Conservation (phyloP, 2,329 filamentous ascomycete genomes). For the Magnaporthales sp. region DNA sequence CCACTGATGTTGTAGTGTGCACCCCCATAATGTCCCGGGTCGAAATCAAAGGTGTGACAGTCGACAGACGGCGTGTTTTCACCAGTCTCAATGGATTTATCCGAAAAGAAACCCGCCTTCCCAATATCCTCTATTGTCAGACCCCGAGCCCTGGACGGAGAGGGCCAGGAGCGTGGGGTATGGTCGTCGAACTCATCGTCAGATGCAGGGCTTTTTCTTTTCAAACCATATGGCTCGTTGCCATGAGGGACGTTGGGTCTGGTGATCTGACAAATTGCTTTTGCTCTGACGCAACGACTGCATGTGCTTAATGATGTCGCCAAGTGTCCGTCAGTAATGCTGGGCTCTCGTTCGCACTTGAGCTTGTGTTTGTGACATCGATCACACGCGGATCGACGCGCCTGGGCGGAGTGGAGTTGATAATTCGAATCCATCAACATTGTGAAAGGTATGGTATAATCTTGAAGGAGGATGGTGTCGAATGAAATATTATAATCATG, state of each 20-base stretch:
- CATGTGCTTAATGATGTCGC: neutral
- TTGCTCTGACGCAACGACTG: neutral
- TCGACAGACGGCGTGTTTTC: neutral
- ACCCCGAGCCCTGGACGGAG: neutral
- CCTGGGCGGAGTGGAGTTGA: neutral
- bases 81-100: neutral
- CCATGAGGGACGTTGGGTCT: neutral
- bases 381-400: neutral
- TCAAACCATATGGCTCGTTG: neutral
- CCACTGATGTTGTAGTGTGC: neutral
- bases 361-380: neutral
- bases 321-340: neutral
- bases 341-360: neutral
- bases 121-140: neutral
- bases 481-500: neutral
- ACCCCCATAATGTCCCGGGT: neutral
- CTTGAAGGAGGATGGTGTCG: neutral
- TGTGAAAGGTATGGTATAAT: neutral
- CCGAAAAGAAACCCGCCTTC: neutral
- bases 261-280: neutral
- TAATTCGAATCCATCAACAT: neutral
- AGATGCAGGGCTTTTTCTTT: neutral
- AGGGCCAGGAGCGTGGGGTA: neutral
- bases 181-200: neutral
- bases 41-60: neutral